Base-by-base conservation (phyloP, 345 rosid genomes). In the Eucalyptus camaldulensis region DNA sequence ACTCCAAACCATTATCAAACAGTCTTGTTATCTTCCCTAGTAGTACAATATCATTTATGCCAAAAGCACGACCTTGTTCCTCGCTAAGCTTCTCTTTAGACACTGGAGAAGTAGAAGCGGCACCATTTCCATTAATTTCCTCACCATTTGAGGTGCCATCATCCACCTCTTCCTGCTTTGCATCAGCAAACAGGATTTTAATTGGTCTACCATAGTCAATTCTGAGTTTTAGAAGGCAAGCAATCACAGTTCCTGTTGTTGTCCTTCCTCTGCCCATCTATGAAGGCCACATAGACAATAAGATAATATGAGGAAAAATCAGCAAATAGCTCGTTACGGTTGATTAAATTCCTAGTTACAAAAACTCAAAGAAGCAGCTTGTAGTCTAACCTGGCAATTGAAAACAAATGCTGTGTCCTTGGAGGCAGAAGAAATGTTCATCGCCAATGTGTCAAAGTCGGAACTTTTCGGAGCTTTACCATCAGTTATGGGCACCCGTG, bases 251-350 rank as follows among this genome's bases (percentile, higher is more conserved):
- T 87, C 99, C 99, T 85, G 99, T 95, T 40, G 99, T 98, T 22
- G 99, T 98, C 94, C 99, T 97, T 91, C 99, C 99, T 93, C 95
- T 97, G 89, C 99, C 99, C 98, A 98, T 98, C 99, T 97, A 93
- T 65, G 87, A 90, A 80, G 37, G 43, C 8, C 60, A 49, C 33
- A 47, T 10, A 90, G 69, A 88, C 29, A 44, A 50, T 44, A 90
- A 40, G 49, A 86, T 56, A 60, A 51, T 50, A n/a, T 69, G 60
- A 88, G 58, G 76, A 56, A 29, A 69, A 53, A 65, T 37, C 45
- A 76, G 83, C 14, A 37, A 76, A 54, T 54, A 87, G 91, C 37
- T 40, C 24, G 8, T 76, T 19, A 76, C 47, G 0, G 2, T 21
- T 37, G 29, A 76, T 76, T 37, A 37, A 37, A 72, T 17, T 76